Base-by-base conservation (phyloP, 106 monocot genomes). In the Acorus gramineus region DNA sequence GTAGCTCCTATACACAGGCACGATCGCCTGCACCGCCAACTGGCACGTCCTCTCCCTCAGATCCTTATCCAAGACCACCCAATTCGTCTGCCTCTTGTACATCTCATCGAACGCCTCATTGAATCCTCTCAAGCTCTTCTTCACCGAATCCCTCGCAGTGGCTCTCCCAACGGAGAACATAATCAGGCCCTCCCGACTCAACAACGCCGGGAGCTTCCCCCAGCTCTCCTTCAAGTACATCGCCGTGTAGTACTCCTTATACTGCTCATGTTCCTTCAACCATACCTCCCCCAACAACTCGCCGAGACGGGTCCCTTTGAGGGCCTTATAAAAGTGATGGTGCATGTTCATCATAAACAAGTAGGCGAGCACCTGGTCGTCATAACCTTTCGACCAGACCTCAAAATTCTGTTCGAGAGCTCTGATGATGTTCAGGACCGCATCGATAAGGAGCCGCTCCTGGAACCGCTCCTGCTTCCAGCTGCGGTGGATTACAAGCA, bases 261-360 rank as follows among this genome's bases (percentile, higher is more conserved):
- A 82, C 66, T 90, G 86, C 62, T 90, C 90, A 44, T 90, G 90
- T 42, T 82, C 84, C 51, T 76, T 78, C 63, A 96, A 49, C 84
- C 86, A 78, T 0, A 53, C 4, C 42, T 84, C 90, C 5, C 88
- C 93, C 49, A 95, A 53, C 11, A 90, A 47, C 12, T 87, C 87
- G 13, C 93, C 93, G 2, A 93, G 76, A 50, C 65, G 75, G 2
- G 93, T 89, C 3, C 84, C 86, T 50, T 77, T 86, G 52, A 84
- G 60, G 12, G 79, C 62, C 66, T 76, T 89, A 45, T 62, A 82
- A 80, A 94, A 94, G 79, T 94, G 86, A 85, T 84, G 84, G 59
- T 94, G 86, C 0, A 82, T 84, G 53, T 94, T 94, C 81, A 89
- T 89, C 86, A 84, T 74, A 77, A 94, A 94, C 44, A 94, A 44